These are phyloP conservation scores for Mycena kentingensis DNA, from an alignment of 768 basidiomycete genomes.

Conservation along the genomic window DNA sequence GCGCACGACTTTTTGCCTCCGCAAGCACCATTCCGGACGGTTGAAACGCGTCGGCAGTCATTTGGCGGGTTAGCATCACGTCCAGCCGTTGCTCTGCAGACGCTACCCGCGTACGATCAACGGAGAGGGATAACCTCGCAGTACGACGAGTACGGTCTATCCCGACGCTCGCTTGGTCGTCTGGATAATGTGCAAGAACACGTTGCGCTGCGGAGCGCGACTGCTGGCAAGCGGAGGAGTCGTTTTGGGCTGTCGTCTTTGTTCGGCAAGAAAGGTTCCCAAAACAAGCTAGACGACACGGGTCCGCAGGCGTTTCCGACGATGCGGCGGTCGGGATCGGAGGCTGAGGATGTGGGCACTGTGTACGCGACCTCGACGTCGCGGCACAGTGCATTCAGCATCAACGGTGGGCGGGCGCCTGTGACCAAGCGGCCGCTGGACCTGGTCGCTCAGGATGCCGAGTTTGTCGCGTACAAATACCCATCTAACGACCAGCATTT, in stretches of 20 bases:
- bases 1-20: conserved; percentile 60
- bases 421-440: conserved; percentile 71
- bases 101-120: conserved; percentile 45
- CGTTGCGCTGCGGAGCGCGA: conserved; percentile 25
- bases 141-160: conserved; percentile 76
- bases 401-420: conserved; percentile 54
- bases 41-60: conserved; percentile 70
- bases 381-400: conserved; percentile 50
- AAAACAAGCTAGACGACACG: conserved; percentile 37
- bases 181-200: conserved; percentile 40
- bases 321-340: conserved; percentile 45
- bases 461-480: conserved; percentile 87
- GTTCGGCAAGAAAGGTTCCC: conserved; percentile 55
- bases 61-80: conserved; percentile 67
- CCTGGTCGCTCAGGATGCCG: conserved; percentile 80
- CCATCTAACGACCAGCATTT: conserved; percentile 75
- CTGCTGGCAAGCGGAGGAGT: conserved; percentile 64
- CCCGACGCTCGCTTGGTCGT: conserved; percentile 58
- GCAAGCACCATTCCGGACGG: conserved; percentile 59
- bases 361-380: conserved; percentile 54
- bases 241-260: conserved; percentile 70
- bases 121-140: conserved; percentile 41
- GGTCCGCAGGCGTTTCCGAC: conserved; percentile 50
- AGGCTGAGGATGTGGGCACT: conserved; percentile 48
- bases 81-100: conserved; percentile 55